These are phyloP conservation scores for Talaromyces sp. DNA, from an alignment of 2,329 filamentous ascomycete species.

Conservation along the genomic window DNA sequence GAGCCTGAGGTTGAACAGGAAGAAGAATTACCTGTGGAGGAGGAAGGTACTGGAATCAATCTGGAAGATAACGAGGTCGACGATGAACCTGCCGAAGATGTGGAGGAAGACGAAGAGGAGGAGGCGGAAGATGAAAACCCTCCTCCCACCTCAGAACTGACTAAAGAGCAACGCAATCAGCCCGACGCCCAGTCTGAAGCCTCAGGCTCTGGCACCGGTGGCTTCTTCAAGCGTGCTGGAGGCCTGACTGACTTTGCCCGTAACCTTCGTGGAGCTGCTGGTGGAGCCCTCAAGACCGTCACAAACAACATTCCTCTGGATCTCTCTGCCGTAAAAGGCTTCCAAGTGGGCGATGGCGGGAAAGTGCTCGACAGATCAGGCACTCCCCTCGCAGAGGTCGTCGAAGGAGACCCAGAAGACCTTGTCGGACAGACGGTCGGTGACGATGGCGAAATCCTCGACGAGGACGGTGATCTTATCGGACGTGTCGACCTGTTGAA, in stretches of 20 bases:
- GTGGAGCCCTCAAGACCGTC: constrained; percentile 12
- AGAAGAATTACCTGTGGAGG: not conserved
- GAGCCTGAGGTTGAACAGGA: constrained; percentile 5
- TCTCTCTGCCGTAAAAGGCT: constrained; percentile 27
- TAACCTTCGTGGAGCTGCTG: constrained; percentile 7
- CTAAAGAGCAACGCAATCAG: constrained; percentile 5
- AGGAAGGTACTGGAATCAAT: not conserved
- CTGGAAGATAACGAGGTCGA: constrained; percentile 3
- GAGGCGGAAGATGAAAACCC: not conserved
- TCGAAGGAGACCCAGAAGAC: constrained; percentile 30
- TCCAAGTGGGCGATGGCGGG: constrained; percentile 46
- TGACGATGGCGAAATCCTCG: constrained; percentile 32
- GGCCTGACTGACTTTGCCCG: constrained; percentile 16
- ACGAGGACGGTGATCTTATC: constrained; percentile 33
- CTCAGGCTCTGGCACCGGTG: constrained; percentile 20
- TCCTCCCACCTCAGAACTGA: not conserved
- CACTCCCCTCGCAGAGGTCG: constrained; percentile 24
- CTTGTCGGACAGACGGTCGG: constrained; percentile 28
- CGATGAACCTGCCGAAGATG: not conserved
- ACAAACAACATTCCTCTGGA: constrained; percentile 16
- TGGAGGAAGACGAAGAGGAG: not conserved
- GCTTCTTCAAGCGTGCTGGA: constrained; percentile 12
- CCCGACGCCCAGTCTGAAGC: constrained; percentile 17
- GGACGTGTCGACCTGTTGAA: constrained; percentile 17
- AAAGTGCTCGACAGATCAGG: constrained; percentile 39